Base-by-base conservation (phyloP, 1,284 basidiomycete genomes). In the Trichosporon sp. region DNA sequence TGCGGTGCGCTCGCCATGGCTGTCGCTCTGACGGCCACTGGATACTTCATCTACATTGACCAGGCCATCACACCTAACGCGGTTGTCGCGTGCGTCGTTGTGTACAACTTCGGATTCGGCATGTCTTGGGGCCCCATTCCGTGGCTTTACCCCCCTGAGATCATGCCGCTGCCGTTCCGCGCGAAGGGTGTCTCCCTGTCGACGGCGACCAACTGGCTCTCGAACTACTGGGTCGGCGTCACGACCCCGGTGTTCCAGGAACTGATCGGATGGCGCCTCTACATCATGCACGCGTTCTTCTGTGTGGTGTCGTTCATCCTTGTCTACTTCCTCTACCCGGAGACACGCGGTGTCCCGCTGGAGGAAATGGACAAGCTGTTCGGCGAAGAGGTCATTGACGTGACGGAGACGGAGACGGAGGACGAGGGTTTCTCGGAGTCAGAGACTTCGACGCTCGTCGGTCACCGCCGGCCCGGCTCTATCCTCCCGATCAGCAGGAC, bases 281-380 rank as follows among this genome's bases (percentile, higher is more conserved):
- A 98, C 84, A 92, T 93, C 0, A 95, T 99, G 92, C 94, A 97
- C 77, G 94, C 92, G 11, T 94, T 94, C 85, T 96, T 96, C 85
- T 96, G 95, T 82, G 88, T 89, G 14, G 90, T 91, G 79, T 94
- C 93, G 76, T 95, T 97, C 79, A 86, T 95, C 48, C 85, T 95
- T 35, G 80, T 81, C 26, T 81, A 79, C 74, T 81, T 81, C 74
- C 70, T 84, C n/a, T 87, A 86, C 72, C 86, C 86, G 26, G 87
- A 88, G 74, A 88, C 87, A 0, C 81, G 84, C 64, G 86, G 87
- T 37, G 86, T 88, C 4, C 85, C 86, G 0, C 78, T 88, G 26
- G 86, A 88, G 72, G 86, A 87, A 71, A 88, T 88, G 85, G 85
- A 85, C 73, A 73, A 78, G 80, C 74, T 84, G 19, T 84, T 84